A percentile compares a stretch with the other conserved stretches of the same genome.
Conservation (phyloP, 306 rosid species). For the Corylus avellana region DNA sequence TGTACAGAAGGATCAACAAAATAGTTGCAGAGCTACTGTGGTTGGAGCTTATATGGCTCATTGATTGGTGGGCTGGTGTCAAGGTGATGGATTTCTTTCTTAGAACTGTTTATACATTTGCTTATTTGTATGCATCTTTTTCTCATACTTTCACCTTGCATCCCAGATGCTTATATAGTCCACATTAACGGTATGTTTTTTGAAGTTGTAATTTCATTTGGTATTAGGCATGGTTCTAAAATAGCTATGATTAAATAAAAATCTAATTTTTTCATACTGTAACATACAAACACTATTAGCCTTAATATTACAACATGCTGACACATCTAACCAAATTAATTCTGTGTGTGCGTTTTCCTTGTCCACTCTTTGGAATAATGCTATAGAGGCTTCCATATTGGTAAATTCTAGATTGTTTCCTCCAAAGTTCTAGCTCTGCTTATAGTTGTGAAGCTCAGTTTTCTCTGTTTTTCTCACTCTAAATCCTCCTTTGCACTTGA, state of each 20-base stretch:
- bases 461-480: too few relatives aligned
- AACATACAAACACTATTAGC: neutral
- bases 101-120: neutral
- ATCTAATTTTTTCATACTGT: too few relatives aligned
- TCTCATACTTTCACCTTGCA: neutral
- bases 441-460: neutral
- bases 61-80: slow-evolving; percentile 91
- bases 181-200: neutral
- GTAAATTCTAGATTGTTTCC: neutral
- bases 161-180: neutral
- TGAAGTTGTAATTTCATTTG: neutral
- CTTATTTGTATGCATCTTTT: neutral
- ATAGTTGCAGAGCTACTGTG: slow-evolving; percentile 70
- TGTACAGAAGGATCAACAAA: slow-evolving; percentile 67
- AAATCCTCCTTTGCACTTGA: neutral
- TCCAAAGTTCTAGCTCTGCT: neutral
- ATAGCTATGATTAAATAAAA: neutral
- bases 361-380: neutral
- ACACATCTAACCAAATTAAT: neutral
- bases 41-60: slow-evolving; percentile 82
- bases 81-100: slow-evolving; percentile 50
- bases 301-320: neutral
- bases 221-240: neutral
- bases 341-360: too few relatives aligned
- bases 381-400: neutral